These are phyloP conservation scores for Phytopythium ostracodes DNA, from an alignment of 352 stramenopile species.

Conservation along the genomic window DNA sequence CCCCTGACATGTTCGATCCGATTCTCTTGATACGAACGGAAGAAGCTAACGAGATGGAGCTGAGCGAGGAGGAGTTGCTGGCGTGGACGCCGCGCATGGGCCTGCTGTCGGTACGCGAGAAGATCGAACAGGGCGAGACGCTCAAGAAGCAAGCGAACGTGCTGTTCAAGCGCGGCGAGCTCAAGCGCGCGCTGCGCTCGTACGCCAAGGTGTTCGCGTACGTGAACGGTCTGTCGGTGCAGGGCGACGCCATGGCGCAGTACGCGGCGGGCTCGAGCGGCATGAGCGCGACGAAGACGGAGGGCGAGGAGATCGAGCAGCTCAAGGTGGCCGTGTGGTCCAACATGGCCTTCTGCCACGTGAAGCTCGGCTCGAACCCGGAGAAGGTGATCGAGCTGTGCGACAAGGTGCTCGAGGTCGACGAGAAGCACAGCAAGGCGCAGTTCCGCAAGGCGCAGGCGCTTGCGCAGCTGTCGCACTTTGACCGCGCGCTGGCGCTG, in stretches of 20 bases:
- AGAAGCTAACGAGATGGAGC: slow-evolving; percentile 3
- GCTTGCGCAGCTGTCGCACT: slow-evolving; percentile 51
- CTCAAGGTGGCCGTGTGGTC: slow-evolving; percentile 70
- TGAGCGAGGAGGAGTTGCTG: slow-evolving; percentile 47
- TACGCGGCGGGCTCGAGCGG: slow-evolving; percentile 43
- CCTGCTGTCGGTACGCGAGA: slow-evolving; percentile 56
- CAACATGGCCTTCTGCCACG: slow-evolving; percentile 82
- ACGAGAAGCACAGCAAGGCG: slow-evolving; percentile 68
- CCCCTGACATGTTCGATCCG: too few species aligned
- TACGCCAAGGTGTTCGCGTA: slow-evolving; percentile 85
- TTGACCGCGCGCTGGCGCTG: slow-evolving; percentile 48
- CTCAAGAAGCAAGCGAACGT: slow-evolving; percentile 83
- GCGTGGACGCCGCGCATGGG: slow-evolving; percentile 68
- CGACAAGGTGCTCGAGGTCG: slow-evolving; percentile 70
- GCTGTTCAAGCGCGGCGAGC: slow-evolving; percentile 50
- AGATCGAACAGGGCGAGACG: slow-evolving; percentile 63
- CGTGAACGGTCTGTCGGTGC: slow-evolving; percentile 70
- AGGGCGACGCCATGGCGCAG: slow-evolving; percentile 74
- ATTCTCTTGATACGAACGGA: too few species aligned
- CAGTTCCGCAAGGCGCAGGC: slow-evolving; percentile 81
- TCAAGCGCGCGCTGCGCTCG: slow-evolving; percentile 48
- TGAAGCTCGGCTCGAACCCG: slow-evolving; percentile 53
- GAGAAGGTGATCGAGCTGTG: slow-evolving; percentile 58
- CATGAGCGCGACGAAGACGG: slow-evolving; percentile 45
- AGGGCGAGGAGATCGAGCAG: slow-evolving; percentile 55